A percentile compares a stretch with the other conserved stretches of the same genome.
Conservation (phyloP, 2,329 filamentous ascomycete species). For the Scleromitrula shiraiana region DNA sequence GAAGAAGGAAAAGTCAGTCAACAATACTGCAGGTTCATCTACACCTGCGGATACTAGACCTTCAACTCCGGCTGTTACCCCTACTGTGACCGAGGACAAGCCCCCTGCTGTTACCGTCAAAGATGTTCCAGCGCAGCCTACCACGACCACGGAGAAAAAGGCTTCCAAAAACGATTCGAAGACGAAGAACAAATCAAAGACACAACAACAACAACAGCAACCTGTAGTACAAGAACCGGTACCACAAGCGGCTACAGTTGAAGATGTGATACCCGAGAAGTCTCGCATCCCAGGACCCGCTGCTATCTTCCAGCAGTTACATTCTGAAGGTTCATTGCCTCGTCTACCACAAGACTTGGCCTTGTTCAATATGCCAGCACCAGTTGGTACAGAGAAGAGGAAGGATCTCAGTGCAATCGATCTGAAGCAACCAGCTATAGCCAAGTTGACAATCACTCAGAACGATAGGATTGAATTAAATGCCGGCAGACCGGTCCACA, state of each 20-base stretch:
- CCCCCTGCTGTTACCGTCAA: not conserved
- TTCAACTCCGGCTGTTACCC: constrained; percentile 18
- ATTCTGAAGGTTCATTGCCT: constrained; percentile 31
- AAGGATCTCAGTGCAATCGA: no score
- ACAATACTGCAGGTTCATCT: constrained; percentile 24
- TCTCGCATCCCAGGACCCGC: constrained; percentile 24
- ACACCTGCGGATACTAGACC: constrained; percentile 25
- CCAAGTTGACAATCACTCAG: constrained; percentile 41
- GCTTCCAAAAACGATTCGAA: constrained; percentile 16
- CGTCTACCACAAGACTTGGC: constrained; percentile 25
- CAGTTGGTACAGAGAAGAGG: constrained; percentile 2
- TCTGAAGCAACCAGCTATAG: no score
- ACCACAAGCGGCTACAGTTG: constrained; percentile 17
- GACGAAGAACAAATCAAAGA: constrained; percentile 20
- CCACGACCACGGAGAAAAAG: constrained; percentile 8
- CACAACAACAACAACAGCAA: constrained; percentile 17
- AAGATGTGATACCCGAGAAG: constrained; percentile 26
- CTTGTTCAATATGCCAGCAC: constrained; percentile 33
- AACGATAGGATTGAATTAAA: constrained; percentile 48
- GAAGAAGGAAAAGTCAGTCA: constrained; percentile 59
- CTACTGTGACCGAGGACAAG: constrained; percentile 7
- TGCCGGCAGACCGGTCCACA: constrained; percentile 51
- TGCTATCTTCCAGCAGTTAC: constrained; percentile 33
- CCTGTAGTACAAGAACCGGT: constrained; percentile 16
- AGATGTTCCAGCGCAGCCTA: not conserved